Percentiles rank a stretch among this genome's conserved stretches.
phyloP scores from a whole-genome alignment of 345 rosid genomes.

The Odontarrhena argentea region DNA sequence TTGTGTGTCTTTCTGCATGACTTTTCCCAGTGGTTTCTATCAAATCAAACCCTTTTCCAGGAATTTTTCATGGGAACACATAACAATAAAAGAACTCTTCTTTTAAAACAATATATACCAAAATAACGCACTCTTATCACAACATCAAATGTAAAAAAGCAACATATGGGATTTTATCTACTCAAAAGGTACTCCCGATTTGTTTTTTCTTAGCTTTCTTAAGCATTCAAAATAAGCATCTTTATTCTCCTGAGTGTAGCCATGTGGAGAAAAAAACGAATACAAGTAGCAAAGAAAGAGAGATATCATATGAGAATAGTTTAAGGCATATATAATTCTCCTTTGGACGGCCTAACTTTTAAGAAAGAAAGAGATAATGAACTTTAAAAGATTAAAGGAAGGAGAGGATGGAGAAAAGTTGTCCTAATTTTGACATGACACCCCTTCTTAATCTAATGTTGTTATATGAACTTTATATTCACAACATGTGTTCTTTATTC shows the following conservation, averaged over 20 bases:
- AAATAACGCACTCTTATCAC: conserved; percentile 21
- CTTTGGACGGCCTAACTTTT: conserved; percentile 39
- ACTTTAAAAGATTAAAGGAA: conserved; percentile 39
- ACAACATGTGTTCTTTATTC: no score
- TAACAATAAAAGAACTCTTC: conserved; percentile 8
- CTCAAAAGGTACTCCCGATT: conserved; percentile 28
- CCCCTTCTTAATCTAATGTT: conserved; percentile 40
- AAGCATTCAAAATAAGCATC: conserved; percentile 40
- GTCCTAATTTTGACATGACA: conserved; percentile 46
- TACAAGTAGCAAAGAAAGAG: conserved; percentile 33
- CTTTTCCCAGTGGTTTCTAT: conserved; percentile 30
- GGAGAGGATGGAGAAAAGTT: conserved; percentile 37
- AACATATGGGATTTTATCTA: conserved; percentile 28
- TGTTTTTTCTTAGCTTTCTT: neutral
- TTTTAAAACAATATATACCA: neutral
- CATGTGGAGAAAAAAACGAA: conserved; percentile 38
- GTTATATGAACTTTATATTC: conserved; percentile 27
- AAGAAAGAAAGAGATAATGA: conserved; percentile 37
- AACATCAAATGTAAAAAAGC: conserved; percentile 22
- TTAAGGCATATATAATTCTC: conserved; percentile 36
- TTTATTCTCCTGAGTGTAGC: conserved; percentile 38
- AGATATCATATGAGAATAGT: conserved; percentile 28
- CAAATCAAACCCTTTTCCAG: conserved; percentile 36
- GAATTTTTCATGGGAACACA: conserved; percentile 30
- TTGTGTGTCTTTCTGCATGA: conserved; percentile 2